Conservation (phyloP, 176 grass and related monocot genomes). For the Musa itinerans region DNA sequence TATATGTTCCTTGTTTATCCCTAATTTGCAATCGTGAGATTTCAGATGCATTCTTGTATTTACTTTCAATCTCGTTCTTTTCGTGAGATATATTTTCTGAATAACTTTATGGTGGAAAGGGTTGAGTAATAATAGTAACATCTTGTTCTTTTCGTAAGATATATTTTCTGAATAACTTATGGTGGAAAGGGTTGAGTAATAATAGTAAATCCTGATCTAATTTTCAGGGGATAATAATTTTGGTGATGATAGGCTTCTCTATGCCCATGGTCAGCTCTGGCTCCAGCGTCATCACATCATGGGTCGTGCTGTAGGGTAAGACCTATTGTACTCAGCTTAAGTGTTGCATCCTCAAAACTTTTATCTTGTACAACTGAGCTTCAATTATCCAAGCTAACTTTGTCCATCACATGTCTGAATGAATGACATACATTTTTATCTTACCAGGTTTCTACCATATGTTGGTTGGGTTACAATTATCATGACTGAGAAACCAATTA, state of each 20-base stretch:
- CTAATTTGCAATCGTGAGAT: no score
- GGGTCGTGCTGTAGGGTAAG: slow-evolving; percentile 73
- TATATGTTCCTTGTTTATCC: no score
- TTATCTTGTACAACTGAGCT: neutral
- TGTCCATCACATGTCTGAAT: neutral
- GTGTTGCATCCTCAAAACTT: slow-evolving; percentile 1
- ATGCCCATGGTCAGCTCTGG: slow-evolving; percentile 86
- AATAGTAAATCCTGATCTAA: neutral
- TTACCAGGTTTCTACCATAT: slow-evolving; percentile 60
- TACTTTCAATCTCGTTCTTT: neutral
- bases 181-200: neutral
- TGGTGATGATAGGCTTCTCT: slow-evolving; percentile 65
- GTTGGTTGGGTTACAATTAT: slow-evolving; percentile 76
- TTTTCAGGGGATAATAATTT: slow-evolving; percentile 72
- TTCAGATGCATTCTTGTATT: neutral
- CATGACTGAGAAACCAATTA: slow-evolving; percentile 73
- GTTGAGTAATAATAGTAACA: neutral
- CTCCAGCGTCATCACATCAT: slow-evolving; percentile 79
- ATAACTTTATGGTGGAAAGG: neutral
- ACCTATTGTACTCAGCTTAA: neutral
- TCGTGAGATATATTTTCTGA: neutral
- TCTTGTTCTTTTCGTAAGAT: neutral
- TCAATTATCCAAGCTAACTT: neutral
- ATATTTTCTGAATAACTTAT: neutral
- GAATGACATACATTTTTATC: slow-evolving; percentile 1